Conservation (phyloP, 306 rosid genomes). For the Glycine soja region DNA sequence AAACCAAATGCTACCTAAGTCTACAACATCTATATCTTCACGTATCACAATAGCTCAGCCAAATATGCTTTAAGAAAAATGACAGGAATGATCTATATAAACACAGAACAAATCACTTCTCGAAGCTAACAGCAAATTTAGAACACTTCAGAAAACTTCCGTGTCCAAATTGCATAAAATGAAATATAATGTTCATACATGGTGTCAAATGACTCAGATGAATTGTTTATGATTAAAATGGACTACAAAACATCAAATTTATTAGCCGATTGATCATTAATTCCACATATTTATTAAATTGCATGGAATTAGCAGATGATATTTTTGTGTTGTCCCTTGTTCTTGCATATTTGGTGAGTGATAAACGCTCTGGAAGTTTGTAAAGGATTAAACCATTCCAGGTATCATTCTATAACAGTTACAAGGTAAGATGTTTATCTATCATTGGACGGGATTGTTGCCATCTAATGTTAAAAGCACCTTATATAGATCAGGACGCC, state of each 20-base stretch:
- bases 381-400: slow-evolving; percentile 36
- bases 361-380: slow-evolving; percentile 36
- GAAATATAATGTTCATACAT: slow-evolving; percentile 19
- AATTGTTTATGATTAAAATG: slow-evolving; percentile 9
- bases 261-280: slow-evolving; percentile 23
- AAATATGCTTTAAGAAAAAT: no score
- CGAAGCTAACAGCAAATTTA: neutral
- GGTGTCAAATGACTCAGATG: slow-evolving; percentile 19
- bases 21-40: no score
- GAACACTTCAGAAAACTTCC: neutral
- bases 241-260: slow-evolving; percentile 29
- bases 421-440: slow-evolving; percentile 4
- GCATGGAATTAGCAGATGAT: slow-evolving; percentile 25
- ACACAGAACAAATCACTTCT: neutral
- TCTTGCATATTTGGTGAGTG: slow-evolving; percentile 38
- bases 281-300: slow-evolving; percentile 37
- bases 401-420: slow-evolving; percentile 42
- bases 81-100: neutral
- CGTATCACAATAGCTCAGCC: no score
- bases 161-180: slow-evolving; percentile 1
- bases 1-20: no score
- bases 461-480: slow-evolving; percentile 76
- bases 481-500: slow-evolving; percentile 92
- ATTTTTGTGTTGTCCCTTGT: slow-evolving; percentile 15
- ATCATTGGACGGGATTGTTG: slow-evolving; percentile 32